phyloP scores from a whole-genome alignment of 1,284 basidiomycete genomes.

The Ganoderma sinense region DNA sequence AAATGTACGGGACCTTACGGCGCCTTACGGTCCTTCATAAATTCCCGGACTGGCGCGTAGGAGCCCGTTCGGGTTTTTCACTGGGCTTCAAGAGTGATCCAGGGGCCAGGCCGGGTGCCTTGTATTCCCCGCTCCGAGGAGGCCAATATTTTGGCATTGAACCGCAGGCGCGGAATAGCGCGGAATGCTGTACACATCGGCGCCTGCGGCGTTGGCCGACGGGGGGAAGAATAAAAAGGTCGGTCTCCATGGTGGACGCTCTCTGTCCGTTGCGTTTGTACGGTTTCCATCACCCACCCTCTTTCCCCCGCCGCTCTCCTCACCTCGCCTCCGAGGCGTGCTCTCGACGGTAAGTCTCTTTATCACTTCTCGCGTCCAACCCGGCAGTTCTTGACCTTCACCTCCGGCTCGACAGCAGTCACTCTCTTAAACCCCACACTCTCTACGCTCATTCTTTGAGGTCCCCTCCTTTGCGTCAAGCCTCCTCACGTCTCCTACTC shows the following conservation, averaged over 20 bases:
- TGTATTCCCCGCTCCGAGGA: neutral
- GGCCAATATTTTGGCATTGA: neutral
- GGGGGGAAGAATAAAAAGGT: conserved; percentile 22
- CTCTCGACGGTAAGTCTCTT: conserved; percentile 38
- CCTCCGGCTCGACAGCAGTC: conserved; percentile 31
- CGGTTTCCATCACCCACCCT: conserved; percentile 35
- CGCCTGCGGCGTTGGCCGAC: conserved; percentile 25
- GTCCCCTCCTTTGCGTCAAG: conserved; percentile 39
- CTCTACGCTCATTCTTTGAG: conserved; percentile 32
- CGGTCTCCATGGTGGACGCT: conserved; percentile 7
- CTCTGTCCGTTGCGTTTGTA: conserved; percentile 34
- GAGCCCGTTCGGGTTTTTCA: no score
- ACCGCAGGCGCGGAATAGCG: neutral
- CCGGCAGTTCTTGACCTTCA: conserved; percentile 20
- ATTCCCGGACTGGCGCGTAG: no score
- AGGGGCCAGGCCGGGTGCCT: neutral
- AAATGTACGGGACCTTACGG: no score
- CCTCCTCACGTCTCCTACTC: conserved; percentile 27
- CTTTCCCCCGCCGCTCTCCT: conserved; percentile 25
- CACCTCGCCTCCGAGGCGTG: conserved; percentile 37
- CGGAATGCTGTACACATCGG: conserved; percentile 9
- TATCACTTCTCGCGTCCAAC: conserved; percentile 11
- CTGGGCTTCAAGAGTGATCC: no score
- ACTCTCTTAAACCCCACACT: conserved; percentile 38
- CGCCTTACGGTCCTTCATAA: no score